These are phyloP conservation scores for Isoetes taiwanensis DNA, from an alignment of 75 land plant genomes.

Conservation along the genomic window DNA sequence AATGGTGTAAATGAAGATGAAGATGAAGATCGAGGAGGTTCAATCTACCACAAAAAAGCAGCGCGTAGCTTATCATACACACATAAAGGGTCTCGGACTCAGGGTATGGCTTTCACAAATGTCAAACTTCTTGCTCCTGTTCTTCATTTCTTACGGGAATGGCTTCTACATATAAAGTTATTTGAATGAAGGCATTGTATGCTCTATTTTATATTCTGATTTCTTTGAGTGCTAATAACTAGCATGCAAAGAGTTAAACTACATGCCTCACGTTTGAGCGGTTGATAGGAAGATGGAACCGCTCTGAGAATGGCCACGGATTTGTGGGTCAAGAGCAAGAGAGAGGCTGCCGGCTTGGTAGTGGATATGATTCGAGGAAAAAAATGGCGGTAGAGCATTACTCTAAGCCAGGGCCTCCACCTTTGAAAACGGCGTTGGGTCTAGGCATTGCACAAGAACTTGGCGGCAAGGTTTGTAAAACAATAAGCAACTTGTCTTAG, in stretches of 20 bases:
- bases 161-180: no score
- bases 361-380: constrained; percentile 96
- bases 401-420: constrained; percentile 89
- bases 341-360: constrained; percentile 88
- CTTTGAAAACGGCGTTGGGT: constrained; percentile 90
- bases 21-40: constrained; percentile 92
- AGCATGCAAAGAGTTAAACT: no score
- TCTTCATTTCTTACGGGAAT: no score
- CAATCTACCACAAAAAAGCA: constrained; percentile 96
- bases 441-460: constrained; percentile 94
- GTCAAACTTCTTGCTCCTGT: no score
- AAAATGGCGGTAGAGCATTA: constrained; percentile 92
- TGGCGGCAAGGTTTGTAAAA: constrained; percentile 99
- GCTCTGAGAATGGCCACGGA: constrained; percentile 69
- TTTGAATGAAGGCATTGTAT: no score
- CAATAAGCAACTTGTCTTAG: no score
- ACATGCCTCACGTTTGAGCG: no score
- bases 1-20: no score
- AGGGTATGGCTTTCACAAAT: constrained; percentile 31
- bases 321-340: constrained; percentile 81
- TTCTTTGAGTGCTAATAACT: no score
- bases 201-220: no score
- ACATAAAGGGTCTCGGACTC: constrained; percentile 95
- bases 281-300: constrained; percentile 47
- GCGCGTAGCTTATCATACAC: constrained; percentile 84